Percentiles rank a stretch among this genome's conserved stretches.
Conservation (phyloP, 1,284 basidiomycete genomes). For the Cryptococcus deneoformans region DNA sequence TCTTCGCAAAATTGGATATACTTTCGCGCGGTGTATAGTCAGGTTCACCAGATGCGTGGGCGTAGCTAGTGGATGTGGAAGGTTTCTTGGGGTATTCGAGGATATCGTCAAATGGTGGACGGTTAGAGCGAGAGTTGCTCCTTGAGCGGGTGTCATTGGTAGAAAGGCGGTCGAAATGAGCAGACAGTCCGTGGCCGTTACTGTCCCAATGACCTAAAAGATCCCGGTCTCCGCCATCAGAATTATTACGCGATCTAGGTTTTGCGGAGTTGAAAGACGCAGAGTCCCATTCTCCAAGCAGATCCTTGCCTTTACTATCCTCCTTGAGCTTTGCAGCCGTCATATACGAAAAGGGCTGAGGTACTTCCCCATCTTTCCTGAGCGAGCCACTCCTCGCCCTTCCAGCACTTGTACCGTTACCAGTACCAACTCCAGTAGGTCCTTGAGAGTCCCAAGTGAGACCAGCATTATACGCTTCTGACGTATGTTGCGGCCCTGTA, state of each 20-base stretch:
- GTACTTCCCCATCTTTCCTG: slow-evolving; percentile 17
- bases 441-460: slow-evolving; percentile 32
- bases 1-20: slow-evolving; percentile 19
- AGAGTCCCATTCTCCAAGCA: slow-evolving; percentile 20
- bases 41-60: background rate
- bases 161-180: slow-evolving; percentile 24
- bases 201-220: slow-evolving; percentile 37
- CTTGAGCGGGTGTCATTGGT: slow-evolving; percentile 4
- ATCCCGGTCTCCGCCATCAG: slow-evolving; percentile 21
- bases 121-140: slow-evolving; percentile 10
- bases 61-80: background rate
- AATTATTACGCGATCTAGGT: background rate
- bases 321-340: background rate
- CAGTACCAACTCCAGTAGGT: slow-evolving; percentile 16
- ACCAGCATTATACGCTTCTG: slow-evolving; percentile 41
- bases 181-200: slow-evolving; percentile 31
- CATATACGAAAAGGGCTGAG: slow-evolving; percentile 19
- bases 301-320: slow-evolving; percentile 10
- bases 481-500: slow-evolving; percentile 9
- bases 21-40: slow-evolving; percentile 28
- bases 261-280: background rate
- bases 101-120: slow-evolving; percentile 21
- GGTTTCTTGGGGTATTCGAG: slow-evolving; percentile 12
- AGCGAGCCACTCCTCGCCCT: slow-evolving; percentile 24
- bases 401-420: slow-evolving; percentile 6